Conservation (phyloP, 768 basidiomycete species). For the Candolleomyces eurysporus region DNA sequence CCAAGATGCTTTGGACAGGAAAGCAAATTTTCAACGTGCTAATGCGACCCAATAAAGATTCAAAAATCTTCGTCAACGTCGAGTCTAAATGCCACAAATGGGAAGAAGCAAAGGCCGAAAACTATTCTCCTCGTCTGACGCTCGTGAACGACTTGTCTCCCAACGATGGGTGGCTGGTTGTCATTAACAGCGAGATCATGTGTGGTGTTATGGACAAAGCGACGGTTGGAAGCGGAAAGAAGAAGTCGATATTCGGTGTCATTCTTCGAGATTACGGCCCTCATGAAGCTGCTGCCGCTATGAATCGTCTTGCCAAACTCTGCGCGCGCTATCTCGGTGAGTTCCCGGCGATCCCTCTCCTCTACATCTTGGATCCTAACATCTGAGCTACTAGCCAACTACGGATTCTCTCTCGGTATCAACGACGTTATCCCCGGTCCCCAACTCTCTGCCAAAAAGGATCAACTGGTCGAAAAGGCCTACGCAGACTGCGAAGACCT, state of each 20-base stretch:
- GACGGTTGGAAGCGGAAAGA: conserved; percentile 96
- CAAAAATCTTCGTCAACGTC: conserved; percentile 86
- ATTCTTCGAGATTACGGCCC: conserved; percentile 97
- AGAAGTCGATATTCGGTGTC: conserved; percentile 98
- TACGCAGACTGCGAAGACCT: conserved; percentile 85
- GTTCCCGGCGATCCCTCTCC: conserved; percentile 19
- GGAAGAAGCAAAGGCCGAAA: conserved; percentile 64
- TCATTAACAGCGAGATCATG: conserved; percentile 98
- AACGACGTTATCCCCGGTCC: conserved; percentile 98
- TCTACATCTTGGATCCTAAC: background rate
- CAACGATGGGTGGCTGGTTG: conserved; percentile 96
- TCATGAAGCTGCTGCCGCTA: conserved; percentile 89
- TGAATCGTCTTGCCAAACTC: conserved; percentile 95
- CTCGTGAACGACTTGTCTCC: conserved; percentile 84
- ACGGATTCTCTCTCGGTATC: conserved; percentile 96
- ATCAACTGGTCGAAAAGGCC: conserved; percentile 80
- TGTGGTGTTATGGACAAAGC: conserved; percentile 99
- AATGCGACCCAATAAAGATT: conserved; percentile 88
- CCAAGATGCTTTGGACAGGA: conserved; percentile 92
- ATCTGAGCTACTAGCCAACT: conserved; percentile 74
- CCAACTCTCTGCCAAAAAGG: conserved; percentile 75
- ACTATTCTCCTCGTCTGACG: conserved; percentile 59
- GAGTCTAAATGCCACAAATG: conserved; percentile 94
- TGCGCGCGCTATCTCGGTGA: conserved; percentile 90
- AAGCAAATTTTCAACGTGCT: conserved; percentile 98